These are phyloP conservation scores for Craspedostauros australis DNA, from an alignment of 108 stramenopile genomes.

Conservation along the genomic window DNA sequence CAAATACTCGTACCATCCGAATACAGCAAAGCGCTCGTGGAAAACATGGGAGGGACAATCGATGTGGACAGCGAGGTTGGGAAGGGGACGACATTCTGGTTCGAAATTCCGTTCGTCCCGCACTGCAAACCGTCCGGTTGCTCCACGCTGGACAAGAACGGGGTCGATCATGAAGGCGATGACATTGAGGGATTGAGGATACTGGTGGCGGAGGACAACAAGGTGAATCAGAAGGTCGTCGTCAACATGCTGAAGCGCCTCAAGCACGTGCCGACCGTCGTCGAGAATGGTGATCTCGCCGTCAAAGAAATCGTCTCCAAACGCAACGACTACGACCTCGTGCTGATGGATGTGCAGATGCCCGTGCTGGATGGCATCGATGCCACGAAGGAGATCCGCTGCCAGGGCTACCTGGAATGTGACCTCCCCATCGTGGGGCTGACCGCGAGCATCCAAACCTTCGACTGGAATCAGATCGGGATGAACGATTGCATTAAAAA, in stretches of 20 bases:
- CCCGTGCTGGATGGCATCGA: slow-evolving; percentile 1
- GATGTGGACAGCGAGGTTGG: neutral
- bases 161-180: neutral
- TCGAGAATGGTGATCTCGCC: slow-evolving; percentile 2
- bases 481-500: slow-evolving; percentile 32
- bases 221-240: neutral
- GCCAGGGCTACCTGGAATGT: no score
- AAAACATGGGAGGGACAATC: slow-evolving; percentile 13
- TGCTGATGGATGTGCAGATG: slow-evolving; percentile 12
- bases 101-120: slow-evolving; percentile 4
- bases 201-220: slow-evolving; percentile 8
- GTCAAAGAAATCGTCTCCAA: neutral
- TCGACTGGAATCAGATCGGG: no score
- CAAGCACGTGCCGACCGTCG: neutral
- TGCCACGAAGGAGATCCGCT: slow-evolving; percentile 6
- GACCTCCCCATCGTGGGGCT: slow-evolving; percentile 35
- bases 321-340: neutral
- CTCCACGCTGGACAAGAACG: neutral
- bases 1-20: no score
- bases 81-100: slow-evolving; percentile 4
- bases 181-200: slow-evolving; percentile 7
- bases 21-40: no score
- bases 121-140: no score
- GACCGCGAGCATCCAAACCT: slow-evolving; percentile 30
- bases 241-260: neutral